A percentile compares a stretch with the other conserved stretches of the same genome.
Evolutionary conservation across 208 protist species (phyloP).

Genomic region (Wallacemonas rigidus): DNA sequence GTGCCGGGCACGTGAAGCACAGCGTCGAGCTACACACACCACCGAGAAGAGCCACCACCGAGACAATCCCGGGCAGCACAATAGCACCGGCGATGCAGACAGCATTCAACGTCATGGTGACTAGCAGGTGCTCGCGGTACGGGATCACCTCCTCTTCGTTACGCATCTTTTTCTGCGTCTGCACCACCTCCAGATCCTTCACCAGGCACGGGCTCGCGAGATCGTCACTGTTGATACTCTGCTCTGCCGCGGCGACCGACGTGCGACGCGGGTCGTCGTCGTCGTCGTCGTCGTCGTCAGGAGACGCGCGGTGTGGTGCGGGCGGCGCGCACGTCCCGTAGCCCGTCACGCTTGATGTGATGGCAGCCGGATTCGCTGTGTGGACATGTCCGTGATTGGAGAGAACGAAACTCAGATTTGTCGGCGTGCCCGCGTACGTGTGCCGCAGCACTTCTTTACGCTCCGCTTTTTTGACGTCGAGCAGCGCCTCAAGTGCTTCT

Average conservation of each 20-base stretch:
- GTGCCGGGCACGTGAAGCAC: conserved; percentile 62
- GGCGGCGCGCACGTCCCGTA: neutral
- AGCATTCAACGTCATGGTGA: conserved; percentile 56
- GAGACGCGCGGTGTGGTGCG: too few species aligned
- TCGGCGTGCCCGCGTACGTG: neutral
- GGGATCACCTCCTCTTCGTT: conserved; percentile 49
- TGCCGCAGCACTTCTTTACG: neutral
- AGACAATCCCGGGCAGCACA: conserved; percentile 55
- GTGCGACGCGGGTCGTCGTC: neutral
- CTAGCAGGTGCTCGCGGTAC: conserved; percentile 54
- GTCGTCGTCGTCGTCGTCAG: neutral
- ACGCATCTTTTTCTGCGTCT: conserved; percentile 37
- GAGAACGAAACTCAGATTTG: conserved; percentile 7
- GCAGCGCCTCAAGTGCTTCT: conserved; percentile 35
- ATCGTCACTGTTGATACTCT: conserved; percentile 7
- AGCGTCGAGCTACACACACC: conserved; percentile 64
- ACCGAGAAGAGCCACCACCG: conserved; percentile 60
- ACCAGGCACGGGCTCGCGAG: conserved; percentile 6
- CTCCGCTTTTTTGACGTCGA: conserved; percentile 9
- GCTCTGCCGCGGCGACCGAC: neutral
- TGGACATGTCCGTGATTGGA: neutral
- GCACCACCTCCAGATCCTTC: conserved; percentile 23
- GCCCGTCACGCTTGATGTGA: too few species aligned
- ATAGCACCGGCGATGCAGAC: conserved; percentile 54
- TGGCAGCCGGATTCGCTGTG: neutral